Evolutionary conservation across 2,329 filamentous ascomycete genomes (phyloP), one percentile per base, ranked within the genome.

Genomic region (Cladosporium cucumerinum): DNA sequence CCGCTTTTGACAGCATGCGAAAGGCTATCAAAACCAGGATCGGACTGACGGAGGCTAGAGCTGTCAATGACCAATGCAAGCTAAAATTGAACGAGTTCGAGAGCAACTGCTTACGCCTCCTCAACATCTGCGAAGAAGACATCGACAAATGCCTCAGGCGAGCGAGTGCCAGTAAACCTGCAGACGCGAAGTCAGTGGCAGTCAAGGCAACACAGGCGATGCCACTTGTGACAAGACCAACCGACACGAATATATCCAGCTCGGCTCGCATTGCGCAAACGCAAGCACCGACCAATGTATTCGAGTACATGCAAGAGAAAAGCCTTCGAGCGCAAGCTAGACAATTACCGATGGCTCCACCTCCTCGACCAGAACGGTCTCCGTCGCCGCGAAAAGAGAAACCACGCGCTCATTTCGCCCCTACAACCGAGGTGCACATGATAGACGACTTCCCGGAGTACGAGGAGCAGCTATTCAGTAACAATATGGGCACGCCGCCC

Each of bases 401-500:
- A 28, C 5, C 49, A 23, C 48, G 60, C 14, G 26, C 60, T 46
- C 48, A 43, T 18, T 52, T 62, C 16, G 60, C 60, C n/a, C 49
- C 49, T 18, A 43, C 60, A 30, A 43, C 28, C n/a, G 49, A 62
- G 8, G 49, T 55, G 34, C 49, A 58, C 54, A 64, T 58, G 62
- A 23, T 64, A 14, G 62, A 64, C 16, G 54, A 64, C 25, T 64
- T 52, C 6, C n/a, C 62, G 12, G 62, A 59, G 8, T 1, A 43
- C 10, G 62, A 58, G 8, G 54, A 64, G 26, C 73, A 75, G 8
- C 66, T 80, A 34, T 77, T 76, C 66, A 72, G 68, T 63, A 73
- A 71, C 49, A 72, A 73, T 23, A 78, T 78, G 76, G 77, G 77
- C 55, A 75, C 76, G 21, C 75, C 77, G 26, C 76, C 76, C 14